A percentile compares a stretch with the other conserved stretches of the same genome.
Conservation (phyloP, 2,329 filamentous ascomycete genomes). For the Aspergillus oerlinghausenensis region DNA sequence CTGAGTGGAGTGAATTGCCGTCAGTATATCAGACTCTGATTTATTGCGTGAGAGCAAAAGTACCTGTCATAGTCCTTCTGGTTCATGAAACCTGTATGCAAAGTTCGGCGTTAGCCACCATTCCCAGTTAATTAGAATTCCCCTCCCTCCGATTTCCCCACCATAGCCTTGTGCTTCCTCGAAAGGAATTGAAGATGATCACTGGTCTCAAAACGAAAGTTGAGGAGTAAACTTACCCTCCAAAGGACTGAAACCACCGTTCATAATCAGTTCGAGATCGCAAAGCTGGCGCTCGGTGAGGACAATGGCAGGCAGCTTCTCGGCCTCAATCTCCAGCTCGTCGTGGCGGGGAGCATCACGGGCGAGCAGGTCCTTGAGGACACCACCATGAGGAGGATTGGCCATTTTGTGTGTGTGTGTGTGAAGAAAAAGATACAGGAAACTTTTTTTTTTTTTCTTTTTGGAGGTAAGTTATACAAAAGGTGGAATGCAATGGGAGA, state of each 20-base stretch:
- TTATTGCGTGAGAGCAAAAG: constrained; percentile 2
- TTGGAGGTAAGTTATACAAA: neutral
- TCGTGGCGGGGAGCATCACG: constrained; percentile 80
- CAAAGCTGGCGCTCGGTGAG: constrained; percentile 94
- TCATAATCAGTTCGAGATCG: constrained; percentile 95
- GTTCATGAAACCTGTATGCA: constrained; percentile 77
- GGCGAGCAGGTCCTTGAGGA: constrained; percentile 96
- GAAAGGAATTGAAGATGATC: neutral
- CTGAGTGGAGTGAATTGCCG: constrained; percentile 42
- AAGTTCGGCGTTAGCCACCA: constrained; percentile 18
- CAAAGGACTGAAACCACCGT: constrained; percentile 93
- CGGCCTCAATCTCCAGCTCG: constrained; percentile 77
- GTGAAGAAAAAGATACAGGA: neutral
- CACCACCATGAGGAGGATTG: constrained; percentile 71
- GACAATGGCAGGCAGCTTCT: constrained; percentile 76
- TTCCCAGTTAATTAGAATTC: neutral
- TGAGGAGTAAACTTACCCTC: constrained; percentile 63
- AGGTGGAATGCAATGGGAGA: neutral
- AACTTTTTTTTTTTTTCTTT: no score
- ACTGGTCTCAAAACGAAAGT: neutral
- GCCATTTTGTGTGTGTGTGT: constrained; percentile 38
- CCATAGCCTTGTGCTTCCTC: neutral
- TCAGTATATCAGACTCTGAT: constrained; percentile 7
- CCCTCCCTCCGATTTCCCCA: neutral
- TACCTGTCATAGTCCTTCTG: constrained; percentile 96